Evolutionary conservation across 805 yeast species (phyloP), one percentile per base, ranked within the genome.

Genomic region (Candida tallmaniae): DNA sequence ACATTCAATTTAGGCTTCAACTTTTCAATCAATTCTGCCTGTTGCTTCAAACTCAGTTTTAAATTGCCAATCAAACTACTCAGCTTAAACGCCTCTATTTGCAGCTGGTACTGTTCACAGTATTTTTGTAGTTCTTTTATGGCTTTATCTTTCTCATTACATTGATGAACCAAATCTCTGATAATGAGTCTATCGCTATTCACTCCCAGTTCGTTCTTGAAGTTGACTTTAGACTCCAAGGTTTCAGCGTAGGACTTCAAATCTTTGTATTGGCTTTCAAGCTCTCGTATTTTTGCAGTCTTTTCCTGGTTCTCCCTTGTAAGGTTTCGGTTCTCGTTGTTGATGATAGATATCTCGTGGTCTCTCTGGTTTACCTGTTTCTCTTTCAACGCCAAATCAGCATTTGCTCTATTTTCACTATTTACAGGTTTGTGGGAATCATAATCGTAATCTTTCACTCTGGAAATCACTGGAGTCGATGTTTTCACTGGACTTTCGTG

Each of bases 21-120:
- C 2, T 29, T 37, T 5, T 32, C 30, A 9, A 56, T 46, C 7
- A 58, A 28, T 17, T 36, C 28, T 19, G 52, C 52, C 44, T 58
- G 65, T 27, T 46, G 39, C 6, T 41, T 34, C 4, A 55, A 29
- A 6, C 42, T 44, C 4, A 33, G 32, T 2, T 39, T 38, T 24
- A 59, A 37, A 15, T 37, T 44, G 6, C 42, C 30, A 4, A 45
- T 27, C 15, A 39, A 34, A 4, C 41, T 35, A 10, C 27, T 31
- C 31, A 31, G 27, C 36, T 43, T 16, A 28, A 43, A 22, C 36
- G 39, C 25, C 26, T 31, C 36, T 13, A 53, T 32, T 14, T 45
- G 44, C 14, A 42, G 28, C 32, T 46, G 46, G 22, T 48, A 47
- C 17, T 45, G 36, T 15, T 46, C 38, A 40, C 56, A 51, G 10